Evolutionary conservation across 768 basidiomycete genomes (phyloP).

Genomic region (Amanita brunnescens): DNA sequence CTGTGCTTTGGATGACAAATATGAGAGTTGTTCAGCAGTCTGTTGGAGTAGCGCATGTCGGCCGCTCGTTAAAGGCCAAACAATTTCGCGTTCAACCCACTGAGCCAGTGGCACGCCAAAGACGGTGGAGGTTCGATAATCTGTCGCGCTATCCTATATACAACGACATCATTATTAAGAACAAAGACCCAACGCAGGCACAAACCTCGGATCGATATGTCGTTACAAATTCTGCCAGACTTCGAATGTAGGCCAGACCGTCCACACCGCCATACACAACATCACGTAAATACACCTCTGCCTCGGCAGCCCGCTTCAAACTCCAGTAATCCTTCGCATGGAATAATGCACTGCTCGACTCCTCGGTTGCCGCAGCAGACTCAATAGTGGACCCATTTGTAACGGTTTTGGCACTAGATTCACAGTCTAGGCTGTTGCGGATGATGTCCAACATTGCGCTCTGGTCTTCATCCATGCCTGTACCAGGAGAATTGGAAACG

Average conservation of each 20-base stretch:
- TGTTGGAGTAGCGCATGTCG: slow-evolving; percentile 37
- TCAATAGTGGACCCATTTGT: slow-evolving; percentile 10
- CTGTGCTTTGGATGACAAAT: slow-evolving; percentile 4
- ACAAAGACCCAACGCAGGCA: neutral
- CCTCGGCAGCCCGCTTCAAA: slow-evolving; percentile 37
- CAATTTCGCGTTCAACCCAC: slow-evolving; percentile 35
- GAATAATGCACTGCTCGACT: slow-evolving; percentile 9
- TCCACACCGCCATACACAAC: slow-evolving; percentile 77
- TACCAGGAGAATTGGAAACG: slow-evolving; percentile 12
- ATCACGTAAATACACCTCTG: slow-evolving; percentile 60
- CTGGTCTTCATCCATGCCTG: slow-evolving; percentile 25
- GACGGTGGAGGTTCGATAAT: slow-evolving; percentile 2
- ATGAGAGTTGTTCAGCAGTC: slow-evolving; percentile 25
- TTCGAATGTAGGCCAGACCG: slow-evolving; percentile 67
- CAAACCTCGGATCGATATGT: slow-evolving; percentile 13
- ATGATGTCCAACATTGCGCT: slow-evolving; percentile 20
- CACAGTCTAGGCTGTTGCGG: slow-evolving; percentile 30
- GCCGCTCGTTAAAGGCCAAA: slow-evolving; percentile 39
- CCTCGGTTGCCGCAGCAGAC: slow-evolving; percentile 10
- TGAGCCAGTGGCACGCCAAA: slow-evolving; percentile 31
- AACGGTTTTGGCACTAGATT: slow-evolving; percentile 14
- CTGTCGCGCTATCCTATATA: neutral
- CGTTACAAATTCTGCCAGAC: slow-evolving; percentile 65
- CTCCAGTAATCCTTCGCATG: slow-evolving; percentile 37
- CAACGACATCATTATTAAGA: neutral